Evolutionary conservation across 78 protist species (phyloP), one percentile per base, ranked within the genome.

Genomic region (Dictyostelium purpureum): DNA sequence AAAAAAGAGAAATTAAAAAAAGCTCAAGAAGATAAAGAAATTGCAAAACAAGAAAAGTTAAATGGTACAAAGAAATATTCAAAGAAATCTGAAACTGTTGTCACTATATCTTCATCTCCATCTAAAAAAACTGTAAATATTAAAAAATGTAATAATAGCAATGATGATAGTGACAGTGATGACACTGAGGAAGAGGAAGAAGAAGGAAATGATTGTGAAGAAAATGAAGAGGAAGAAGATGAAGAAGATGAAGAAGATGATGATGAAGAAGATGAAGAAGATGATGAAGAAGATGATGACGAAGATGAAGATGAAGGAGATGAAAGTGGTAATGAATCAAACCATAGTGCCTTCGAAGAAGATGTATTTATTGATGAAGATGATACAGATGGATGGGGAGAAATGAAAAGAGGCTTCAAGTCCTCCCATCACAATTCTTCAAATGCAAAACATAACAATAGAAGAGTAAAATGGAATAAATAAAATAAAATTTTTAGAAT

Each of bases 351-450:
- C 2, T 57, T 52, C 10, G 47, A 59, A 59, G 92, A 85, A n/a
- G 56, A 75, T 73, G 83, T 9, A 37, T 63, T 54, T 7, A 49
- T 42, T 35, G 80, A 26, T 9, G 78, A 85, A n/a, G 92, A 85
- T 57, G 82, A 42, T 14, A 82, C 52, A n/a, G 80, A 85, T 42
- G 80, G 92, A n/a, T 85, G 79, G 54, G 82, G 51, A n/a, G 92
- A 85, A n/a, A 73, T 85, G 92, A 85, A 85, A 40, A 73, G 76
- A 59, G 92, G 92, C 33, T 85, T 85, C 38, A 85, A 85, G 61
- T 54, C 80, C 2, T 33, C 42, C 0, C 47, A 75, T 75, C 81
- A 35, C 1, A 35, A 75, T 75, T 16, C 6, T 18, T 18, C 47
- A 51, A 31, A n/a, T 12, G 33, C 49, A 37, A 69, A 69, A 4